Conservation (phyloP, 164 flowering plant species). For the Nelumbo lutea region DNA sequence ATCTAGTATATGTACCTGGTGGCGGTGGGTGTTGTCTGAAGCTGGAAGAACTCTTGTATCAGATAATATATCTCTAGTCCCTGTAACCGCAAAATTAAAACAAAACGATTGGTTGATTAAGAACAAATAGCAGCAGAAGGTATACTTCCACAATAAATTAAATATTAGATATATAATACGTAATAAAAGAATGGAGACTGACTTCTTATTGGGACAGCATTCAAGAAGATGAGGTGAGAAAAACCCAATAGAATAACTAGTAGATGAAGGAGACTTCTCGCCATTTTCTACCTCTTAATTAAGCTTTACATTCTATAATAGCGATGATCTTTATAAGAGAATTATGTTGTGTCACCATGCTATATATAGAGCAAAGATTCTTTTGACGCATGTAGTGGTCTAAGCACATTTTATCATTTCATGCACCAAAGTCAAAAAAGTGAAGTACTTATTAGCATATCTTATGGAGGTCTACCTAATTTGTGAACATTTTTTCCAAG, state of each 20-base stretch:
- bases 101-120: background rate
- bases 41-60: background rate
- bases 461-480: conserved; percentile 1
- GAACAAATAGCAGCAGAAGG: background rate
- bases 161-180: background rate
- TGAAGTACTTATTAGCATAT: background rate
- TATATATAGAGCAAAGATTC: background rate
- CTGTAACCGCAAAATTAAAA: conserved; percentile 4
- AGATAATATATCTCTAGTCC: background rate
- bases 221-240: conserved; percentile 3
- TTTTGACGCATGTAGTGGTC: background rate
- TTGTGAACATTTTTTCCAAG: background rate
- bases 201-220: conserved; percentile 11
- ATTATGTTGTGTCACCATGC: background rate
- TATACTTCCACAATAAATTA: background rate
- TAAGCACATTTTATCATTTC: background rate
- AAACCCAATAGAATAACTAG: conserved; percentile 11
- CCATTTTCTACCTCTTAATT: background rate
- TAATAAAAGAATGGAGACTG: background rate
- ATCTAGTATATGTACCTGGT: too few species aligned
- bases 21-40: conserved; percentile 3
- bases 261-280: conserved; percentile 5
- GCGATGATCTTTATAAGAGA: background rate
- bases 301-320: background rate
- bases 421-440: background rate